These are phyloP conservation scores for Exserohilum turcica DNA, from an alignment of 2,329 filamentous ascomycete genomes.

Conservation along the genomic window DNA sequence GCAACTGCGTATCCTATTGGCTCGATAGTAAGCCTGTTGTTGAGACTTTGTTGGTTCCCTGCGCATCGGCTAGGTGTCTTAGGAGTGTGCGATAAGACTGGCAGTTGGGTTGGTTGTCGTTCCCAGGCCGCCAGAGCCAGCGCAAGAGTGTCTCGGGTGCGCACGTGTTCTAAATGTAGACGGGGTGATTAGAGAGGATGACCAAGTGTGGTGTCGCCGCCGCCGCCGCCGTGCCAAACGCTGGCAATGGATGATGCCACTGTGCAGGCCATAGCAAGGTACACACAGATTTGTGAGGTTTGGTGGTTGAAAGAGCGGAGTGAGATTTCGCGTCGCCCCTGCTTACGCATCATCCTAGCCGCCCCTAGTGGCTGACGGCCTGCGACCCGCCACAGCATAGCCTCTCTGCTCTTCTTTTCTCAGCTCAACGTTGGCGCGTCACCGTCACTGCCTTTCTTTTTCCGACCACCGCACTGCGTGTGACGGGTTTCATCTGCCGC, in stretches of 20 bases:
- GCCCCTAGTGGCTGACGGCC: constrained; percentile 5
- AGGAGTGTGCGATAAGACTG: neutral
- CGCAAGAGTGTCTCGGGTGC: neutral
- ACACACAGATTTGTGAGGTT: neutral
- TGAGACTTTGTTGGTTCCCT: neutral
- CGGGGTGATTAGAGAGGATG: neutral
- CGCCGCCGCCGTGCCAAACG: neutral
- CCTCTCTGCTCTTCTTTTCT: no score
- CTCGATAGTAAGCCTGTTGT: neutral
- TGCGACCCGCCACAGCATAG: constrained; percentile 4
- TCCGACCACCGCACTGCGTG: constrained; percentile 1
- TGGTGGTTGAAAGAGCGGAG: constrained; percentile 17
- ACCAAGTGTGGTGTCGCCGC: neutral
- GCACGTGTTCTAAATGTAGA: neutral
- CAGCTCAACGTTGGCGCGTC: constrained; percentile 11
- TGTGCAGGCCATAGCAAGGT: neutral
- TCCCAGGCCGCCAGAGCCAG: neutral
- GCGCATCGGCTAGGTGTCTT: neutral
- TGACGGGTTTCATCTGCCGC: constrained; percentile 9
- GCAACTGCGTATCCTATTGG: neutral
- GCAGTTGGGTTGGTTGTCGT: no score
- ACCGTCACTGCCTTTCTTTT: neutral
- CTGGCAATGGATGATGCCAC: neutral
- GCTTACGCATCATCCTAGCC: constrained; percentile 21
- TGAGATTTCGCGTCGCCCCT: constrained; percentile 16